These are phyloP conservation scores for Botrytis tulipae DNA, from an alignment of 2,329 filamentous ascomycete genomes.

Conservation along the genomic window DNA sequence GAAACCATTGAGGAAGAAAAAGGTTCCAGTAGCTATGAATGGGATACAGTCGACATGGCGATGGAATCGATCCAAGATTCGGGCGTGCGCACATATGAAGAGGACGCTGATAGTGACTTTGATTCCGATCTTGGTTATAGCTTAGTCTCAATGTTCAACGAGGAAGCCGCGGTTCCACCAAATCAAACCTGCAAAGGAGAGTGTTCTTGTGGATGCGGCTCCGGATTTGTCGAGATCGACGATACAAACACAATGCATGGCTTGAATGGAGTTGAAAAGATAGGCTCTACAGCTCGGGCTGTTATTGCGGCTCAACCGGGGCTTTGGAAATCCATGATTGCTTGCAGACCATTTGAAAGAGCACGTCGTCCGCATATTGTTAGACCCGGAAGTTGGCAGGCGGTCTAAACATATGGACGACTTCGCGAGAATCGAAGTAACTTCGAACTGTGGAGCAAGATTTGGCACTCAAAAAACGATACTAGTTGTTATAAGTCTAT, in stretches of 20 bases:
- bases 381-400: constrained; percentile 2
- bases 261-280: neutral
- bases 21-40: neutral
- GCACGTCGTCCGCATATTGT: constrained; percentile 1
- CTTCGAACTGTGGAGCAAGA: neutral
- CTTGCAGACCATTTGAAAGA: constrained; percentile 8
- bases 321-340: constrained; percentile 5
- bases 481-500: neutral
- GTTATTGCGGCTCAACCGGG: constrained; percentile 1
- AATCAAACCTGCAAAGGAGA: neutral
- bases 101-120: neutral
- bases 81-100: neutral
- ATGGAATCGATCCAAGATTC: neutral
- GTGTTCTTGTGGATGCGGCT: neutral
- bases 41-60: neutral
- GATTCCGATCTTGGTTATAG: neutral
- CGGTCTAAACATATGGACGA: neutral
- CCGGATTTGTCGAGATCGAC: neutral
- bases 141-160: neutral
- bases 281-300: neutral
- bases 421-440: neutral
- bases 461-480: neutral
- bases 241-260: neutral
- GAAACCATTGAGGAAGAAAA: neutral
- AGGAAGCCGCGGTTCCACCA: neutral